phyloP scores from a whole-genome alignment of 2,329 filamentous ascomycete species.

The Pseudogymnoascus sp. region DNA sequence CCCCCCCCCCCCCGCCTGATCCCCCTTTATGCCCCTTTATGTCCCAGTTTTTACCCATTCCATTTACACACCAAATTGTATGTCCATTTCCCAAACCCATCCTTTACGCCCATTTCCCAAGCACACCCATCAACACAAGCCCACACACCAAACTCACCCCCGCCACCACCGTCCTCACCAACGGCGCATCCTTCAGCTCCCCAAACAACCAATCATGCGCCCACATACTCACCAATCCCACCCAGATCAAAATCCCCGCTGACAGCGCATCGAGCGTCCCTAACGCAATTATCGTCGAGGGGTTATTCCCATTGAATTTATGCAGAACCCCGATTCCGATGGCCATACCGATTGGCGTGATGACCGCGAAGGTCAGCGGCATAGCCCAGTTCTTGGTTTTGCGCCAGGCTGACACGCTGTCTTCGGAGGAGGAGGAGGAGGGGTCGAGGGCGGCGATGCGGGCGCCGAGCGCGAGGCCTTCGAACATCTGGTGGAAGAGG shows the following conservation, averaged over 20 bases:
- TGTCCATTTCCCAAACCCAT: neutral
- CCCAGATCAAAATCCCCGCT: constrained; percentile 73
- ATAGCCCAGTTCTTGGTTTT: constrained; percentile 50
- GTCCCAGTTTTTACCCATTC: neutral
- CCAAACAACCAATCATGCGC: constrained; percentile 64
- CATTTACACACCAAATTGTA: no score
- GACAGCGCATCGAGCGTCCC: constrained; percentile 68
- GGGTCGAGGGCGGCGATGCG: constrained; percentile 50
- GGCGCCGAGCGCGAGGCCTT: constrained; percentile 66
- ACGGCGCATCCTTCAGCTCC: constrained; percentile 47
- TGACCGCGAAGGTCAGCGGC: constrained; percentile 57
- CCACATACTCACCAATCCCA: constrained; percentile 74
- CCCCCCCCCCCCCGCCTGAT: neutral
- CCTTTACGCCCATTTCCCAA: constrained; percentile 66
- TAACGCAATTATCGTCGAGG: constrained; percentile 60
- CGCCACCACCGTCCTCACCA: constrained; percentile 42
- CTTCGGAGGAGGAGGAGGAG: neutral
- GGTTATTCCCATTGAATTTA: constrained; percentile 66
- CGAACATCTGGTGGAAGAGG: constrained; percentile 72
- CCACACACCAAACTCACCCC: constrained; percentile 51
- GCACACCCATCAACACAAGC: constrained; percentile 61
- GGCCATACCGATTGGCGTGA: constrained; percentile 73
- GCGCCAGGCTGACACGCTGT: neutral
- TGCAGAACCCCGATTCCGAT: constrained; percentile 68
- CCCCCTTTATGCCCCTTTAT: neutral